Conservation (phyloP, 2,329 filamentous ascomycete species). For the Fusarium sp. region DNA sequence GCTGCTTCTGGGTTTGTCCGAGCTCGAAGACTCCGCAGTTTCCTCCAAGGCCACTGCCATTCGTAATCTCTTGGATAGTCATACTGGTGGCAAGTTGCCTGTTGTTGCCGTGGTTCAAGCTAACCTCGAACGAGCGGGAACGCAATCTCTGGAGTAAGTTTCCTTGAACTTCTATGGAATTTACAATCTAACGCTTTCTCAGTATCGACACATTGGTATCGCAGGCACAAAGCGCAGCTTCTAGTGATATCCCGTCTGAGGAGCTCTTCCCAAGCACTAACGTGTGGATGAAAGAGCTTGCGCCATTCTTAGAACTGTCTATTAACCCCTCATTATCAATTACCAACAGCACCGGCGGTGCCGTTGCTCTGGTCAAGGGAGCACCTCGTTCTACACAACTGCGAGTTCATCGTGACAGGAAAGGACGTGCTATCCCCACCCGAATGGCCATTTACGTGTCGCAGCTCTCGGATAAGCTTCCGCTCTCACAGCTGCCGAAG, state of each 20-base stretch:
- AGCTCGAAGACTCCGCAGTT: slow-evolving; percentile 56
- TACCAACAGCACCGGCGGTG: slow-evolving; percentile 77
- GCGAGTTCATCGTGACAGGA: slow-evolving; percentile 68
- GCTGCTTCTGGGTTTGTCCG: slow-evolving; percentile 65
- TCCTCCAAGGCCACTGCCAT: slow-evolving; percentile 58
- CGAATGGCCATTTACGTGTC: slow-evolving; percentile 79
- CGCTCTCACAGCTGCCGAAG: slow-evolving; percentile 54
- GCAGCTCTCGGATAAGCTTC: slow-evolving; percentile 63
- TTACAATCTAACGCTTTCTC: not conserved
- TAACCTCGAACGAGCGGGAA: slow-evolving; percentile 63
- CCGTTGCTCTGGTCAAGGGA: slow-evolving; percentile 70
- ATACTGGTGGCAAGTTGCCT: slow-evolving; percentile 57
- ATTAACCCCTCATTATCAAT: slow-evolving; percentile 76
- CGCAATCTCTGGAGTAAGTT: slow-evolving; percentile 64
- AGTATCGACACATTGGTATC: slow-evolving; percentile 66
- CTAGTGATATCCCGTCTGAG: slow-evolving; percentile 48
- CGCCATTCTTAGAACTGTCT: slow-evolving; percentile 60
- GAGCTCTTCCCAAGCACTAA: slow-evolving; percentile 72
- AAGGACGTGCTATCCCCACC: slow-evolving; percentile 77
- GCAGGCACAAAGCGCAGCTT: slow-evolving; percentile 54
- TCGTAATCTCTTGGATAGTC: slow-evolving; percentile 59
- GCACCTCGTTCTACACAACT: slow-evolving; percentile 42
- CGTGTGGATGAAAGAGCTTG: slow-evolving; percentile 75
- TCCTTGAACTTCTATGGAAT: not conserved
- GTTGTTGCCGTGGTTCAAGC: slow-evolving; percentile 64